Evolutionary conservation across 1,139 yeast species (phyloP), one percentile per base, ranked within the genome.

Genomic region (Geotrichum aggregatum): DNA sequence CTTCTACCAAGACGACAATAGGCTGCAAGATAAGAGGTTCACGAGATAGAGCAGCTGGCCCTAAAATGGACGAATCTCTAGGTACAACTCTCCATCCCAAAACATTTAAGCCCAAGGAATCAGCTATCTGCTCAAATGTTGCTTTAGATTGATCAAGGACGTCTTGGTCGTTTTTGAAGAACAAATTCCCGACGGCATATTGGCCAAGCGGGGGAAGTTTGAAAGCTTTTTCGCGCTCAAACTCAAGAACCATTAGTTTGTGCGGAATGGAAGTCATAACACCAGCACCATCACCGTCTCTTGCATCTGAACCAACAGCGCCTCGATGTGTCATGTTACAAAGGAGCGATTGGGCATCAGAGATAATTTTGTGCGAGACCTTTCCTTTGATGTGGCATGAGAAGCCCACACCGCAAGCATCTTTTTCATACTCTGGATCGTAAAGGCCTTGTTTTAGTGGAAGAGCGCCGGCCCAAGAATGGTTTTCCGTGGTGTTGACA

Each of bases 251-350:
- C 74, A 92, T 81, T 68, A 92, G 87, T 60, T 78, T 83, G 72
- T 91, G 96, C 38, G 98, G 97, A 58, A 92, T 82, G 43, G 95
- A 85, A 49, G 94, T 81, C 79, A 91, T 81, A 57, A 91, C 88
- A 69, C 98, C 98, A 41, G 98, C 98, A 71, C 98, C 98, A 68
- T 92, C 98, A 71, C 98, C 98, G 67, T 91, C 97, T 64, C 89
- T 81, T 24, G 98, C 95, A 66, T 89, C 96, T 44, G 95, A 82
- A 34, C 88, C 87, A 58, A 89, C 97, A 44, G 98, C 98, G 66
- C 98, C 98, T 73, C 98, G 81, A 70, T 92, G 98, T 58, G 97
- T 87, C 98, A 92, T 92, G 72, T 92, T 92, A 75, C 98, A 91
- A 56, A 92, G 80, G 66, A 92, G 76, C 66, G 80, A 81, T 56